Base-by-base conservation (phyloP, 1,284 basidiomycete species). In the Apiotrichum akiyoshidainum region DNA sequence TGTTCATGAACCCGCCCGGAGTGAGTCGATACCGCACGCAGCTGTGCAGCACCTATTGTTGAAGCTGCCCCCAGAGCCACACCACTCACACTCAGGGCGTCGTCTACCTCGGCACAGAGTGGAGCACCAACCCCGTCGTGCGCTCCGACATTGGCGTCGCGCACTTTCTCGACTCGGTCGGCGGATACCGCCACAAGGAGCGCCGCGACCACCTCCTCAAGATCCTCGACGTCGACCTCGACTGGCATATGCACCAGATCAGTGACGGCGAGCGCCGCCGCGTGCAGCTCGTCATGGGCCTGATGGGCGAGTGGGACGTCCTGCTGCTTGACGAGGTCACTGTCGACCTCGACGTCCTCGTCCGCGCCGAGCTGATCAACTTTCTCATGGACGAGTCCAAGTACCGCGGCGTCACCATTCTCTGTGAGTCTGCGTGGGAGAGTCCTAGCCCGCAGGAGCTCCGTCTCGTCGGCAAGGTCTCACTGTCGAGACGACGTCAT, bases 301-400 rank as follows among this genome's bases (percentile, higher is more conserved):
- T 99, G 26, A 99, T 99, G 96, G 84, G 84, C 26, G 87, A 90
- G 39, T 99, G 93, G 92, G 88, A 96, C 67, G 84, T 99, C 21
- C 80, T 99, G 6, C 81, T 99, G 6, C 84, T 99, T 10, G 95
- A 99, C 71, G 96, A 99, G 81, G 90, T 98, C 54, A 99, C 95
- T 0, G 96, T 99, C 37, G 96, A 99, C 75, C 81, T 99, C n/a
- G 96, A 99, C 69, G 94, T 98, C 8, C 84, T 98, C 42, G 96
- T 99, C 46, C 87, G 96, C 48, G 86, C 90, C 53, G 90, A 96
- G 64, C 81, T 99, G 22, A 84, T 99, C 65, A 84, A 81, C 19
- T 99, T 98, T 78, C 82, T 99, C 46, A 87, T 87, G 64, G 78
- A 83, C 21, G 96, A 99, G 71, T 90, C 90, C 63, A 84, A 88